Conservation (phyloP, 305 asterid species). For the Lippia alba region DNA sequence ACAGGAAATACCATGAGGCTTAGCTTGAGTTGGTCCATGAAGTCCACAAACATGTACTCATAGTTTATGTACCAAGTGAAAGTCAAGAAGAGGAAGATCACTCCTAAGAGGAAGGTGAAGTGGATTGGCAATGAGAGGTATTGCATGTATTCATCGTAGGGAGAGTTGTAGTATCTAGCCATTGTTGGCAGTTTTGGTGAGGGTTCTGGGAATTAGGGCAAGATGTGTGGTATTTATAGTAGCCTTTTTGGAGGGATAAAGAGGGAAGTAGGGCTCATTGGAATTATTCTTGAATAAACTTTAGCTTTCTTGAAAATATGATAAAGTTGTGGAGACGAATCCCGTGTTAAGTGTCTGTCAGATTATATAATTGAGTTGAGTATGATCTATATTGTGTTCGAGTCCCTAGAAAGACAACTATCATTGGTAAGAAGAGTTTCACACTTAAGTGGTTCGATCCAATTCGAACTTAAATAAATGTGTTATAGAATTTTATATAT, state of each 20-base stretch:
- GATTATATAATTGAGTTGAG: too few species aligned
- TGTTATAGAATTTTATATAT: too few species aligned
- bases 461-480: too few species aligned
- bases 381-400: too few species aligned
- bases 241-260: neutral
- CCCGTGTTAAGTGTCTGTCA: too few species aligned
- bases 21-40: slow-evolving; percentile 58
- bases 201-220: neutral
- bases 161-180: slow-evolving; percentile 64
- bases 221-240: slow-evolving; percentile 39
- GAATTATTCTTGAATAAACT: slow-evolving; percentile 32
- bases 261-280: slow-evolving; percentile 7
- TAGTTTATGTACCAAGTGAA: slow-evolving; percentile 85
- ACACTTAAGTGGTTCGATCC: too few species aligned
- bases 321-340: neutral
- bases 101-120: slow-evolving; percentile 57
- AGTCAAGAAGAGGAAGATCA: slow-evolving; percentile 56
- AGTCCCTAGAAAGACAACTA: too few species aligned
- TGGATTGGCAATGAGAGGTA: slow-evolving; percentile 69
- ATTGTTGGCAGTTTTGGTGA: slow-evolving; percentile 29
- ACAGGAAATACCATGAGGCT: slow-evolving; percentile 67
- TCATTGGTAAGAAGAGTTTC: too few species aligned
- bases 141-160: slow-evolving; percentile 61
- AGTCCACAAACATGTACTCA: slow-evolving; percentile 54
- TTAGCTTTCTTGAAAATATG: slow-evolving; percentile 19